Percentiles rank a stretch among this genome's conserved stretches.
phyloP scores from a whole-genome alignment of 352 stramenopile species.

The Plasmopara viticola region DNA sequence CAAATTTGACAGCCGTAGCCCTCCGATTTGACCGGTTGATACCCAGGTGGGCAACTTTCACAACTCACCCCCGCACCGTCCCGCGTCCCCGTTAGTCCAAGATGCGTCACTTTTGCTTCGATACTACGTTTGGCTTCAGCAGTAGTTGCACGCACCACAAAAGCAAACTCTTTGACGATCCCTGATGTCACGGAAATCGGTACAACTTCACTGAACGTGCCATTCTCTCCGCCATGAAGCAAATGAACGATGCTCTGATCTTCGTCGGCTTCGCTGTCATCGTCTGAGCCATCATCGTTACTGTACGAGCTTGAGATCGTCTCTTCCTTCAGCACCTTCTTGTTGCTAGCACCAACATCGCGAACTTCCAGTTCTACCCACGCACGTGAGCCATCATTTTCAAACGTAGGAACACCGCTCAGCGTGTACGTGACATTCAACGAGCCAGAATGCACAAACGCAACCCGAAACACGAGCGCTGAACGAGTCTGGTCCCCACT shows the following conservation, averaged over 20 bases:
- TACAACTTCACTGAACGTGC: constrained; percentile 53
- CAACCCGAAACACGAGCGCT: constrained; percentile 47
- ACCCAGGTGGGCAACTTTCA: constrained; percentile 44
- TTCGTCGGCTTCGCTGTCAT: constrained; percentile 5
- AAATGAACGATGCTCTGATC: constrained; percentile 42
- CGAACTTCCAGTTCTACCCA: constrained; percentile 65
- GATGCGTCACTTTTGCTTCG: constrained; percentile 39
- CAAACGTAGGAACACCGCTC: constrained; percentile 58
- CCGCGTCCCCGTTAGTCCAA: constrained; percentile 48
- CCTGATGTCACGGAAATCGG: constrained; percentile 41
- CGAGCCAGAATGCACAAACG: constrained; percentile 41
- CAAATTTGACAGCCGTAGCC: constrained; percentile 46
- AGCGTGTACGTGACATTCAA: constrained; percentile 66
- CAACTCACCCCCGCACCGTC: constrained; percentile 50
- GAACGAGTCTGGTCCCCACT: constrained; percentile 26
- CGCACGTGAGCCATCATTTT: constrained; percentile 42
- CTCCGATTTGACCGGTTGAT: constrained; percentile 28
- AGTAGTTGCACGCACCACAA: constrained; percentile 54
- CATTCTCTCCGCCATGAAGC: constrained; percentile 57
- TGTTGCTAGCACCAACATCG: constrained; percentile 15
- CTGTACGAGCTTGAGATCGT: constrained; percentile 9
- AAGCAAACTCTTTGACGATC: constrained; percentile 41
- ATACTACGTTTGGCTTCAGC: constrained; percentile 37
- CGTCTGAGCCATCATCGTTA: constrained; percentile 9
- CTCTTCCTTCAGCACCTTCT: constrained; percentile 8